Evolutionary conservation across 208 protist genomes (phyloP), one percentile per base, ranked within the genome.

Genomic region (Histomonas meleagridis): DNA sequence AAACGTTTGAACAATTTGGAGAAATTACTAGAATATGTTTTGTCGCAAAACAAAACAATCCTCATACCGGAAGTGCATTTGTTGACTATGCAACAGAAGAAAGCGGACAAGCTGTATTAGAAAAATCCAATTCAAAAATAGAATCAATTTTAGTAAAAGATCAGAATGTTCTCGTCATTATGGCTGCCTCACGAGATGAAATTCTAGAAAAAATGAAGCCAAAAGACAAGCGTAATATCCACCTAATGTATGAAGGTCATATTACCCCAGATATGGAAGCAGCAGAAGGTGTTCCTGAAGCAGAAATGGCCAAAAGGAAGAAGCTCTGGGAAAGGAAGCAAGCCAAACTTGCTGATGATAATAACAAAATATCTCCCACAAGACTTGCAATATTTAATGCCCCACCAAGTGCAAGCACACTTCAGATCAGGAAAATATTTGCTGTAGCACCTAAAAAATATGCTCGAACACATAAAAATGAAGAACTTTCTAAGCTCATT

Each of bases 381-480:
- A 46, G 70, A 51, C 40, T 79, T 4, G n/a, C n/a, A 7, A 40
- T 79, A 9, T 49, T 79, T 48, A 79, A 79, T 51, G 70, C 49
- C n/a, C 70, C 70, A 49, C 18, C 46, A 49, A 35, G 38, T 0
- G 40, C 40, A 23, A 23, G 40, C 5, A 4, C 4, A 46, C 40
- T 32, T 9, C 70, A 35, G 4, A 35, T 79, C 18, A 23, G 70
- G 1, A 79, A 79, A 28, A 79, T 79, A 5, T 79, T 79, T 28
- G 70, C 70, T 79, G 40, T 79, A n/a, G 70, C 70, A 7, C 5
- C 70, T 18, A 23, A 51, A 51, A 23, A 35, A 3, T 79, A 79
- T 51, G n/a, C 70, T n/a, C 46, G 70, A 79, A 79, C n/a, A 49
- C 70, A 79, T 28, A 79, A 79, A 43, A 51, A 79, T 32, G 70